phyloP scores from a whole-genome alignment of 2,329 filamentous ascomycete genomes.

The Seiridium cupressi region DNA sequence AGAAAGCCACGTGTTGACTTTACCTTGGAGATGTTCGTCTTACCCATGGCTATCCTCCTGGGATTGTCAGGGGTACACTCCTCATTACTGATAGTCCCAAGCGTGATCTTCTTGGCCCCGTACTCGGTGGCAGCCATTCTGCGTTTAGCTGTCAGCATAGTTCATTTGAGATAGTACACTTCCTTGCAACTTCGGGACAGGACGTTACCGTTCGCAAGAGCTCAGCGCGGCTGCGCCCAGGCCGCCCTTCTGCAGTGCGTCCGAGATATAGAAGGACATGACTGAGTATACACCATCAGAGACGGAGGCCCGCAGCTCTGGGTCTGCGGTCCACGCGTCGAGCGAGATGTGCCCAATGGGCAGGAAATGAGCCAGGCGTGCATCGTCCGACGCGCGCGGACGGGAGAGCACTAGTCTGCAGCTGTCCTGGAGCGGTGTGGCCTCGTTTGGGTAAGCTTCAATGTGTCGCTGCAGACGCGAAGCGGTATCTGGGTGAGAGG shows the following conservation, averaged over 20 bases:
- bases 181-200: neutral
- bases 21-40: conserved; percentile 14
- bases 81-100: conserved; percentile 20
- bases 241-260: conserved; percentile 17
- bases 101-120: conserved; percentile 18
- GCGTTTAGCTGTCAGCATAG: neutral
- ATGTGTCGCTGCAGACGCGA: conserved; percentile 19
- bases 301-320: conserved; percentile 14
- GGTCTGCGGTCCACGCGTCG: conserved; percentile 15
- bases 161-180: neutral
- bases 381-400: conserved; percentile 13
- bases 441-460: conserved; percentile 14
- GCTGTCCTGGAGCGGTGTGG: conserved; percentile 13
- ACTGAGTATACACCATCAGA: conserved; percentile 19
- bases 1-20: neutral
- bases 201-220: conserved; percentile 17
- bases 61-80: conserved; percentile 15
- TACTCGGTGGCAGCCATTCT: conserved; percentile 21
- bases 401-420: conserved; percentile 15
- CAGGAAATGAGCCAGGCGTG: conserved; percentile 14
- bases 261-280: conserved; percentile 23
- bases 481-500: conserved; percentile 8
- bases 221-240: conserved; percentile 19
- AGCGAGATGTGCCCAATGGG: conserved; percentile 31
- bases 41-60: conserved; percentile 15